Evolutionary conservation across 2,329 filamentous ascomycete species (phyloP).

Genomic region (Neonectria neomacrospora): DNA sequence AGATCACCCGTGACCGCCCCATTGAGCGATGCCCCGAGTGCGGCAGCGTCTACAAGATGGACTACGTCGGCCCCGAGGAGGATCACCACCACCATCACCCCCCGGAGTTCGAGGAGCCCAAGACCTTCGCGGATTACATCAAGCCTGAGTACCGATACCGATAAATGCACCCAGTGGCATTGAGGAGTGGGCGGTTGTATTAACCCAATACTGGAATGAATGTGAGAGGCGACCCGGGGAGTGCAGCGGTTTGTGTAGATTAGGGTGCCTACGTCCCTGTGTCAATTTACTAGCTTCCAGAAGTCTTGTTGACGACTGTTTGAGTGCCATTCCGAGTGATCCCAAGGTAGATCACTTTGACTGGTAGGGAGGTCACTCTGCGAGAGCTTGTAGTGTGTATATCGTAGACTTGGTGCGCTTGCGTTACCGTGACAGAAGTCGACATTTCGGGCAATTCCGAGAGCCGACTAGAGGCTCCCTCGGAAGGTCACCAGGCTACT

Average conservation of each 20-base stretch:
- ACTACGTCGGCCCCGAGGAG: constrained; percentile 88
- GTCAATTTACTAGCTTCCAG: constrained; percentile 50
- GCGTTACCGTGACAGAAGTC: background rate
- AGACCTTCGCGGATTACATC: constrained; percentile 96
- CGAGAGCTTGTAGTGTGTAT: background rate
- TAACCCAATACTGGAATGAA: constrained; percentile 41
- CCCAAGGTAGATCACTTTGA: background rate
- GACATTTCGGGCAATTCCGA: background rate
- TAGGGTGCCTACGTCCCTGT: constrained; percentile 52
- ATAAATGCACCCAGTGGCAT: constrained; percentile 46
- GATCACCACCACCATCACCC: constrained; percentile 71
- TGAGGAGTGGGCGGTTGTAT: constrained; percentile 37
- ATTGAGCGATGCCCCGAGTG: constrained; percentile 97
- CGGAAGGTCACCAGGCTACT: constrained; percentile 1
- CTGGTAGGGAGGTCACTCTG: background rate
- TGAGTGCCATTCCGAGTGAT: constrained; percentile 8
- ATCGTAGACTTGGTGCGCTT: background rate
- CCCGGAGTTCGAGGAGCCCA: constrained; percentile 82
- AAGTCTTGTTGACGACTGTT: constrained; percentile 40
- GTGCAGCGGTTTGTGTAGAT: constrained; percentile 54
- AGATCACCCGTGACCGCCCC: constrained; percentile 90
- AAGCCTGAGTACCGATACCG: constrained; percentile 92
- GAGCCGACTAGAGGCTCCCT: constrained; percentile 1
- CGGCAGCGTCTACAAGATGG: constrained; percentile 97
- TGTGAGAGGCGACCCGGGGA: constrained; percentile 37